Percentiles rank a stretch among this genome's conserved stretches.
These are phyloP conservation scores for Rhodamnia argentea DNA, from an alignment of 345 rosid genomes.

Conservation along the genomic window DNA sequence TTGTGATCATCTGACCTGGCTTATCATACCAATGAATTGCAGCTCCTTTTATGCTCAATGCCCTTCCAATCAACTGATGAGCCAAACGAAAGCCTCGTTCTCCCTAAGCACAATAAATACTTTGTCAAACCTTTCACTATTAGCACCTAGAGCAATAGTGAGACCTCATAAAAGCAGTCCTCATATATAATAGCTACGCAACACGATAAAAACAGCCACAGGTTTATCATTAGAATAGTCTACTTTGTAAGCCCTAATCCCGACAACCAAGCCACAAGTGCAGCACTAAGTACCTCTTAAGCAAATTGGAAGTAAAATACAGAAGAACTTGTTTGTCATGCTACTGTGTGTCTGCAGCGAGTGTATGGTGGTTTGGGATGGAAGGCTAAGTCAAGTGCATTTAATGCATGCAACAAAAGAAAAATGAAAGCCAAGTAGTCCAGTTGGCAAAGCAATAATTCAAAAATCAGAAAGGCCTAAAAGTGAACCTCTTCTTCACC, in stretches of 20 bases:
- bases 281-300: neutral
- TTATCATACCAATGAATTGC: slow-evolving; percentile 95
- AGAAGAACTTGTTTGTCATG: neutral
- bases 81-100: slow-evolving; percentile 69
- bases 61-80: slow-evolving; percentile 53
- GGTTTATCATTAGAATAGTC: neutral
- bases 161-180: neutral
- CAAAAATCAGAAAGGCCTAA: neutral
- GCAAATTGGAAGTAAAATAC: neutral
- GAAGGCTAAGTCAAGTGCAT: neutral
- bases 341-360: neutral
- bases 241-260: neutral
- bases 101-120: slow-evolving; percentile 29
- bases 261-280: neutral
- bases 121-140: neutral
- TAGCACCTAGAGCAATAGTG: neutral
- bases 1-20: slow-evolving; percentile 46
- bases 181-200: neutral
- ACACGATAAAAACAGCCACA: neutral
- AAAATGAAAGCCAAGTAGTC: neutral
- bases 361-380: neutral
- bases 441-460: neutral
- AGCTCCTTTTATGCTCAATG: slow-evolving; percentile 59
- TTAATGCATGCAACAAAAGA: neutral
- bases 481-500: slow-evolving; percentile 74